phyloP scores from a whole-genome alignment of 139 green algal species.

The Coelastrella sp. region DNA sequence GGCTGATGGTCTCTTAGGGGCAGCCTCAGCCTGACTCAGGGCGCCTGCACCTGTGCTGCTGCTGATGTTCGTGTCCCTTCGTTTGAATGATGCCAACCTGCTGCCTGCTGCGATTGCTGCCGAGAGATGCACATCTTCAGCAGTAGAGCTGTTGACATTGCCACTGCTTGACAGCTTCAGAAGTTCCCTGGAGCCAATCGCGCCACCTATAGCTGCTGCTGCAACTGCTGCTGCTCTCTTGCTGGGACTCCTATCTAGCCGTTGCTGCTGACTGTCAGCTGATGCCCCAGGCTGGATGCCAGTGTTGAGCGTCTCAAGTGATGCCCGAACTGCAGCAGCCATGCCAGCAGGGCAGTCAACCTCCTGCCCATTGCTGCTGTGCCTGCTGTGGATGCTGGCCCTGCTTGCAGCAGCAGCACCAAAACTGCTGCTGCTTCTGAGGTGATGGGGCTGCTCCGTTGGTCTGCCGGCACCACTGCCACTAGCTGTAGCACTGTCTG shows the following conservation, averaged over 20 bases:
- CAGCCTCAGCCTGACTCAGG: neutral
- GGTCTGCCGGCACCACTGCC: neutral
- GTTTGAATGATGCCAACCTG: neutral
- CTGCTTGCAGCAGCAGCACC: neutral
- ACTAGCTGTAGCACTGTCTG: neutral
- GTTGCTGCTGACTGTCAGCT: neutral
- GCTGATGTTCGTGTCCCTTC: neutral
- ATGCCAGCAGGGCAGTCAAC: neutral
- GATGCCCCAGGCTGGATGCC: neutral
- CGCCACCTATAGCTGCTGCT: constrained; percentile 13
- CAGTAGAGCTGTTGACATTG: neutral
- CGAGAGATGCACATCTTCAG: neutral
- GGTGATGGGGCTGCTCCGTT: neutral
- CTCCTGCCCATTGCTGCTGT: neutral
- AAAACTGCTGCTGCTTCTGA: neutral
- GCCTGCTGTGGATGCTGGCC: neutral
- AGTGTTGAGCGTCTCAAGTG: no score
- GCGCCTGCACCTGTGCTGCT: neutral
- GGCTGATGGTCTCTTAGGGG: neutral
- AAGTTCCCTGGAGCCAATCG: neutral
- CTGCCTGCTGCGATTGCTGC: neutral
- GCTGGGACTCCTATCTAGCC: constrained; percentile 5
- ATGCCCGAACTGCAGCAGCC: neutral
- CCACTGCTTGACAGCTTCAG: neutral
- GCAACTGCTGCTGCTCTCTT: constrained; percentile 1